Evolutionary conservation across 345 rosid genomes (phyloP), one percentile per base, ranked within the genome.

Genomic region (Iberis pinnata): DNA sequence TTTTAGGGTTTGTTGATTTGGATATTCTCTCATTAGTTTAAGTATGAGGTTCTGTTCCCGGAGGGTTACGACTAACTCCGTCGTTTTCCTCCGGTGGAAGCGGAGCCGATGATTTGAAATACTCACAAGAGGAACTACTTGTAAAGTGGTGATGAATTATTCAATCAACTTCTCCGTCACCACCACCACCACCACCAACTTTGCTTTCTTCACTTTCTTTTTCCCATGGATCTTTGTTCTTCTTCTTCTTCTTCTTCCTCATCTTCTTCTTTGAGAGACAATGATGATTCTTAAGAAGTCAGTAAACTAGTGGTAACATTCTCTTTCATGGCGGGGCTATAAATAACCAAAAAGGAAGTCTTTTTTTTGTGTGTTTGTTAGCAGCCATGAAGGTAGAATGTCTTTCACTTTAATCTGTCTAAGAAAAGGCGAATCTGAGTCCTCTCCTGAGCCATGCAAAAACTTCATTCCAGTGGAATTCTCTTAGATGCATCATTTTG

Each of bases 1-100:
- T 14, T 35, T 65, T 60, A 60, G 71, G 70, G 75, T 48, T 66
- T 15, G n/a, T 17, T 15, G 4, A 1, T 3, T 36, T 36, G 44
- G 63, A 33, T 35, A 8, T 0, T 1, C 16, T 9, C 57, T 65
- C 71, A 54, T 49, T 54, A 65, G 58, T 63, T 69, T 69, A 65
- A 50, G 79, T 56, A 71, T 71, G 79, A 75, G 76, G 79, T 32
- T 65, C 53, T 68, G 79, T 73, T 71, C 79, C 59, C 32, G 67
- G 65, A 57, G 35, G 18, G 15, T 6, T 31, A 20, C 35, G 58
- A 29, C 20, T 2, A 9, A 7, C 33, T 33, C 24, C 65, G 36
- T 50, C 58, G 58, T 41, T 14, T n/a, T 9, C 52, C 12, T 33
- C 67, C 53, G 72, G 62, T 67, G 39, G 72, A 67, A 67, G 73